Percentiles rank a stretch among this genome's conserved stretches.
Conservation (phyloP, 1,139 yeast species). For the Casaregolazyma suthepensis region DNA sequence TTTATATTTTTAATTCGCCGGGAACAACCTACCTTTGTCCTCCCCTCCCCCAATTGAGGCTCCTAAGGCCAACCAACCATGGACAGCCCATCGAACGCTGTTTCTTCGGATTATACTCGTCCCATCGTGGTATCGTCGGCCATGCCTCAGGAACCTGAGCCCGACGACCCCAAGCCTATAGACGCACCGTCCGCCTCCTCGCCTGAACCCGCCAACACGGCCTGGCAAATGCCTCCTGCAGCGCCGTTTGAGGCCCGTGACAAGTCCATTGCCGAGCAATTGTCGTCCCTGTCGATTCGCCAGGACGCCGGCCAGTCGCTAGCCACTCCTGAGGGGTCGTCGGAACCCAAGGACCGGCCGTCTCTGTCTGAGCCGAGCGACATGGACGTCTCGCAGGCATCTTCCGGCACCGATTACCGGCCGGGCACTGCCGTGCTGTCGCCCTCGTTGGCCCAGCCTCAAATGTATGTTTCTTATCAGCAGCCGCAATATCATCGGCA, state of each 20-base stretch:
- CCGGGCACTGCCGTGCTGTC: not conserved
- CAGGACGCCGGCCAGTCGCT: not conserved
- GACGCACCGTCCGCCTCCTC: not conserved
- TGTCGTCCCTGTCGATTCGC: not conserved
- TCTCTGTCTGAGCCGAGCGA: not conserved
- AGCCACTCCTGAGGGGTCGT: not conserved
- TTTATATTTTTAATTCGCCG: not conserved
- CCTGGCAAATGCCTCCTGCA: not conserved
- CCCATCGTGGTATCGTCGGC: not conserved
- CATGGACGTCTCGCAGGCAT: not conserved
- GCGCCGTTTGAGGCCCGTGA: not conserved
- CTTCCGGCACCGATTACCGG: not conserved
- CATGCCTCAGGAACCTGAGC: not conserved
- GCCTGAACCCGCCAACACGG: not conserved
- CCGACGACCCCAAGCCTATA: not conserved
- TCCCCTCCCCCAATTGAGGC: not conserved
- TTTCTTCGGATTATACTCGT: not conserved
- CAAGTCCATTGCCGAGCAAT: not conserved
- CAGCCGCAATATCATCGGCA: slow-evolving; percentile 1
- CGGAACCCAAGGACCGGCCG: not conserved
- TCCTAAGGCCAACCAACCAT: not conserved
- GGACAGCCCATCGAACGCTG: not conserved
- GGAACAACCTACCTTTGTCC: not conserved
- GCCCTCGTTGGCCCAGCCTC: not conserved
- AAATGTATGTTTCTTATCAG: slow-evolving; percentile 4